Evolutionary conservation across 768 basidiomycete genomes (phyloP).

Genomic region (Goffeauzyma gilvescens): DNA sequence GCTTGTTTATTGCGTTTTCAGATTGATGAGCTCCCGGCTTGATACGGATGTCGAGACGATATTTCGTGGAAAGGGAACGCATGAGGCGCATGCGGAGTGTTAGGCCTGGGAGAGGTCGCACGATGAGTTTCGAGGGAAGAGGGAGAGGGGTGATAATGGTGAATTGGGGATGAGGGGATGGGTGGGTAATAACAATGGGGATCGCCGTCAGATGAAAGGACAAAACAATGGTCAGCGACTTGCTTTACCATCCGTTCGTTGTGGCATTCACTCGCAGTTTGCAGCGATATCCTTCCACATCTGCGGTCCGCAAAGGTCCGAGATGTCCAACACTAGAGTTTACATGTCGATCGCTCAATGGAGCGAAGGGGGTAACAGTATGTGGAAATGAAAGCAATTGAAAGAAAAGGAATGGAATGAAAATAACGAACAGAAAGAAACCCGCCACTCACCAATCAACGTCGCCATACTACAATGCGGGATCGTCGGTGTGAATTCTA

Average conservation of each 20-base stretch:
- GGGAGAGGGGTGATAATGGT: not conserved
- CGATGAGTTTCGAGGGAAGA: too few relatives aligned
- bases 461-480: constrained; percentile 97
- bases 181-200: too few relatives aligned
- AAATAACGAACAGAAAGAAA: not conserved
- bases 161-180: too few relatives aligned
- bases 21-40: constrained; percentile 93
- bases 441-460: constrained; percentile 51
- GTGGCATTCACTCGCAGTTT: too few relatives aligned
- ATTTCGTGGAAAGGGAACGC: constrained; percentile 72
- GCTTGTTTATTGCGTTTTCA: constrained; percentile 89
- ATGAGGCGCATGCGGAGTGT: constrained; percentile 83
- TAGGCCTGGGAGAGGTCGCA: constrained; percentile 46
- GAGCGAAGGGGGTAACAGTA: not conserved
- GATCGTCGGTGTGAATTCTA: constrained; percentile 93
- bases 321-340: too few relatives aligned
- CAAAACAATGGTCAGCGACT: too few relatives aligned
- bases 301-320: too few relatives aligned
- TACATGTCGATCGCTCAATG: too few relatives aligned
- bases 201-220: too few relatives aligned
- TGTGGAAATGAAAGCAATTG: not conserved
- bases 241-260: too few relatives aligned
- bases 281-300: too few relatives aligned
- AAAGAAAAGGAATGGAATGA: not conserved
- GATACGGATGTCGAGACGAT: constrained; percentile 82